A percentile compares a stretch with the other conserved stretches of the same genome.
Conservation (phyloP, 176 grass and related monocot genomes). For the Aegilops bicornis region DNA sequence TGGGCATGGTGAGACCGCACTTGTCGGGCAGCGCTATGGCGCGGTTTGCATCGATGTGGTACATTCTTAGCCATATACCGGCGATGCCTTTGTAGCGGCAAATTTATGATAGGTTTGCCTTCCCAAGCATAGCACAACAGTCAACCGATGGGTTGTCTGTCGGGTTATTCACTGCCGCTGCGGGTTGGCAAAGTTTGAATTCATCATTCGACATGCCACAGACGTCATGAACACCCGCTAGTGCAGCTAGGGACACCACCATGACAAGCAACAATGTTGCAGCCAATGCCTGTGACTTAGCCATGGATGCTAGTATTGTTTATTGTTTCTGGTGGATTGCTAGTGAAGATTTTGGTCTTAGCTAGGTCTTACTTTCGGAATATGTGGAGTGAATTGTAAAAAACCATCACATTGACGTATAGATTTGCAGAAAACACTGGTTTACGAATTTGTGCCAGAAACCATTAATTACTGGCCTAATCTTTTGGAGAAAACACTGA, state of each 20-base stretch:
- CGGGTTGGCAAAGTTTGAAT: conserved; percentile 41
- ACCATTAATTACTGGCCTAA: no score
- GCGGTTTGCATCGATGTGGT: conserved; percentile 52
- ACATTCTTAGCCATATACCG: conserved; percentile 44
- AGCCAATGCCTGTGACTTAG: conserved; percentile 1
- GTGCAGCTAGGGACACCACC: neutral
- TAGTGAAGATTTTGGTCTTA: neutral
- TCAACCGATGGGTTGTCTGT: conserved; percentile 23
- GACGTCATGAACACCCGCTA: conserved; percentile 22
- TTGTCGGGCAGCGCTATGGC: conserved; percentile 54
- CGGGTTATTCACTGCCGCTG: conserved; percentile 29
- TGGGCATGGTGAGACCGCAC: conserved; percentile 15
- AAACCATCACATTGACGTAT: no score
- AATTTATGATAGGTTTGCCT: conserved; percentile 50
- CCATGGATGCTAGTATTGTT: neutral
- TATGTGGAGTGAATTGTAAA: neutral
- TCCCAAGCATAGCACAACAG: conserved; percentile 44
- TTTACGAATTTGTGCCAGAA: no score
- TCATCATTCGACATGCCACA: conserved; percentile 45
- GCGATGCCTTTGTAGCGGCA: conserved; percentile 51
- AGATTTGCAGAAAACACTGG: no score
- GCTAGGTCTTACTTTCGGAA: neutral
- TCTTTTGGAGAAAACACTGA: no score
- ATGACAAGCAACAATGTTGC: neutral
- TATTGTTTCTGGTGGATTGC: neutral